Base-by-base conservation (phyloP, 495 filamentous ascomycete genomes). In the Penicillium fimorum region DNA sequence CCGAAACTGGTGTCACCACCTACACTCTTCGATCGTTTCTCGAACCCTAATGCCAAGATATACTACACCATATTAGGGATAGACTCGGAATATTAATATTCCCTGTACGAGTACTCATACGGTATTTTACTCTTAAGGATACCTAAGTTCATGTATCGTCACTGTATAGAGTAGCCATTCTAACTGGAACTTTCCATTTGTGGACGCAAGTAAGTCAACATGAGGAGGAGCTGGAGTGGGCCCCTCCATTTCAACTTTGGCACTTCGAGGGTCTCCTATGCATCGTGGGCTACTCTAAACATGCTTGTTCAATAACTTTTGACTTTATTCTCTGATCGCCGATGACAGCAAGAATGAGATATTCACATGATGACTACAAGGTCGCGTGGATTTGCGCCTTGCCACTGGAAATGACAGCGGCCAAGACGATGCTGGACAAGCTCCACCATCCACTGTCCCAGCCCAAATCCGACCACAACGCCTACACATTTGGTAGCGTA, bases 331-430 rank as follows among this genome's bases (percentile, higher is more conserved):
- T n/a, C n/a, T n/a, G n/a, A n/a, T n/a, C n/a, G n/a, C n/a, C n/a
- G n/a, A n/a, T n/a, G n/a, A n/a, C n/a, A n/a, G n/a, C n/a, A n/a
- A n/a, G n/a, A n/a, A n/a, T n/a, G n/a, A n/a, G n/a, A n/a, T n/a
- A n/a, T n/a, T 48, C 35, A 5, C 59, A 57, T 22, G 58, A 70
- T 22, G 55, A 55, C 20, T 84, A 81, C 57, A 77, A 66, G 2
- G 66, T 84, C 9, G 79, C 70, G 46, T 79, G 76, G 74, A 73
- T 84, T 29, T 76, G 66, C 51, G 73, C 78, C 0, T 55, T 82
- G 3, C 37, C 58, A 0, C 18, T 56, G 1, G 79, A 83, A 58
- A 47, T 53, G 20, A 63, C 72, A 9, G 79, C 79, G 1, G 79
- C 72, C 2, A 48, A 45, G 25, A 54, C 53, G 5, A 69, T 77